Percentiles rank a stretch among this genome's conserved stretches.
Evolutionary conservation across 139 green algal species (phyloP).

Genomic region (Chlamydomonas sp.): DNA sequence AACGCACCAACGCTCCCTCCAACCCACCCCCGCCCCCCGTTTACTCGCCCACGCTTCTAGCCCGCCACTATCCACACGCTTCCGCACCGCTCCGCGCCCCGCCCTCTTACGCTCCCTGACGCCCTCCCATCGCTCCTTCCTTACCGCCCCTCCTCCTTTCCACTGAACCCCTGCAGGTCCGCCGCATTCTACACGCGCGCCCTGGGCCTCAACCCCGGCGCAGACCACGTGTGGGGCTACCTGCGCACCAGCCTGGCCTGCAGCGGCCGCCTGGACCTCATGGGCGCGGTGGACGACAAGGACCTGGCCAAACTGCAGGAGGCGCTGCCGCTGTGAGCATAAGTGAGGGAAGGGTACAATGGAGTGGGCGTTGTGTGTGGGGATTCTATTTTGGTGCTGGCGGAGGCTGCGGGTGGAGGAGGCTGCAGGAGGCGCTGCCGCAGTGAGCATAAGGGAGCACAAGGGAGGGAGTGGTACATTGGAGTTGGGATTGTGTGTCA

Average conservation of each 20-base stretch:
- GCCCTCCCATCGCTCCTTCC: no score
- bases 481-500: no score
- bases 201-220: constrained; percentile 85
- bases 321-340: constrained; percentile 17
- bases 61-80: neutral
- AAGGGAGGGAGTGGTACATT: no score
- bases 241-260: constrained; percentile 89
- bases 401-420: no score
- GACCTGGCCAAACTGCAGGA: constrained; percentile 59
- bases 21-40: neutral
- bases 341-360: no score
- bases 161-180: constrained; percentile 17
- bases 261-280: constrained; percentile 68
- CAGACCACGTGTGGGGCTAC: constrained; percentile 94
- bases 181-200: constrained; percentile 92
- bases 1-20: no score
- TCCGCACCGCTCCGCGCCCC: neutral
- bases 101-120: neutral
- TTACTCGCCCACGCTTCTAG: neutral
- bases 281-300: constrained; percentile 66
- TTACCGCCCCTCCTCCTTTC: no score
- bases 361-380: no score
- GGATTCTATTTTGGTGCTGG: no score
- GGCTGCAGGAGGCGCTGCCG: constrained; percentile 30
- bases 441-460: neutral